These are phyloP conservation scores for Pythium graminicola DNA, from an alignment of 352 stramenopile genomes.

Conservation along the genomic window DNA sequence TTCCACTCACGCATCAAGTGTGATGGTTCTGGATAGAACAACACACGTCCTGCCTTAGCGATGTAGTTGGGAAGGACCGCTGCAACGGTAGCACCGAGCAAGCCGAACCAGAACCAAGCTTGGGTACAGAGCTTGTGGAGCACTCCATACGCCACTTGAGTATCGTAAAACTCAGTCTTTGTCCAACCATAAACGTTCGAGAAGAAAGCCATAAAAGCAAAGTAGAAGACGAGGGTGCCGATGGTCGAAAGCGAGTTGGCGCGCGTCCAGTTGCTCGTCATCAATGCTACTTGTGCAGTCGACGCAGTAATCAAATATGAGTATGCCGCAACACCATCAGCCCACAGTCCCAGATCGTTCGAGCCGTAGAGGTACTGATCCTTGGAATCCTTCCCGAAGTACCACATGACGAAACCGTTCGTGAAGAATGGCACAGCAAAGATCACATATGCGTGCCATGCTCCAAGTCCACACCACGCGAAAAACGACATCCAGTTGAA, in stretches of 20 bases:
- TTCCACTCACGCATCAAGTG: slow-evolving; percentile 90
- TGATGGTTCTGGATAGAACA: slow-evolving; percentile 86
- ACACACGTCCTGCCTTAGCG: slow-evolving; percentile 70
- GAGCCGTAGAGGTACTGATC: slow-evolving; percentile 56
- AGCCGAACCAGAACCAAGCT: slow-evolving; percentile 83
- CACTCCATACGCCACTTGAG: slow-evolving; percentile 59
- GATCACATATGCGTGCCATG: slow-evolving; percentile 87
- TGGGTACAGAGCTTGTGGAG: slow-evolving; percentile 48
- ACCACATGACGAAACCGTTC: slow-evolving; percentile 80
- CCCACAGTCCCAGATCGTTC: slow-evolving; percentile 72
- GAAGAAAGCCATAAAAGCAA: slow-evolving; percentile 82
- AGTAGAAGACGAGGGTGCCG: slow-evolving; percentile 83
- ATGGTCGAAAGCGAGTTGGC: slow-evolving; percentile 66
- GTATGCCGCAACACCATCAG: slow-evolving; percentile 73
- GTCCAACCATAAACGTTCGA: slow-evolving; percentile 70
- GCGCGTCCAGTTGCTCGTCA: slow-evolving; percentile 87
- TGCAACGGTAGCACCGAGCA: slow-evolving; percentile 49
- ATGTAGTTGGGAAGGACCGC: slow-evolving; percentile 83
- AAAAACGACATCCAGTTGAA: slow-evolving; percentile 89
- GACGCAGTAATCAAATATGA: slow-evolving; percentile 84
- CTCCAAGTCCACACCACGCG: slow-evolving; percentile 73
- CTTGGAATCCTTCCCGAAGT: slow-evolving; percentile 49
- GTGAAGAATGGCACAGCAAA: slow-evolving; percentile 80
- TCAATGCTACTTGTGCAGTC: slow-evolving; percentile 76
- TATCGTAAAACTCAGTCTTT: slow-evolving; percentile 75